These are phyloP conservation scores for Metarhizium sp. DNA, from an alignment of 2,329 filamentous ascomycete species.

Conservation along the genomic window DNA sequence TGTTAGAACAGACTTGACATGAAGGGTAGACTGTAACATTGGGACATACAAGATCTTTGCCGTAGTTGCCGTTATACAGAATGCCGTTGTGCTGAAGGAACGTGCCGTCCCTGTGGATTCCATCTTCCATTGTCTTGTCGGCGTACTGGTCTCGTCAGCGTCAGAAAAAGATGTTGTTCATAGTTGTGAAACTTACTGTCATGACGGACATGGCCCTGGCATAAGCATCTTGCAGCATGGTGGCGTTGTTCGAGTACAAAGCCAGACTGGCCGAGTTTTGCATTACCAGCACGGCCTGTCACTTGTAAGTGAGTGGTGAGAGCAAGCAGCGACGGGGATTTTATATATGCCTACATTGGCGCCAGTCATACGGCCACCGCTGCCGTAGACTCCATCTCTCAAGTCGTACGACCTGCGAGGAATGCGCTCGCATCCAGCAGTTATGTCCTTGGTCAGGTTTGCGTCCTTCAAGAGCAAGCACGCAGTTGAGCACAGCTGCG, in stretches of 20 bases:
- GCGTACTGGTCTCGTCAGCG: slow-evolving; percentile 6
- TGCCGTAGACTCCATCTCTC: slow-evolving; percentile 11
- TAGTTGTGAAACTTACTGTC: slow-evolving; percentile 5
- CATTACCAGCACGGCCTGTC: slow-evolving; percentile 13
- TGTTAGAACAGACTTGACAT: neutral
- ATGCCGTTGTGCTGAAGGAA: slow-evolving; percentile 15
- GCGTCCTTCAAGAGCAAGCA: slow-evolving; percentile 12
- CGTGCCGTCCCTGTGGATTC: slow-evolving; percentile 15
- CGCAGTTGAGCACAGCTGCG: slow-evolving; percentile 12
- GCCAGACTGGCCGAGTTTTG: slow-evolving; percentile 14
- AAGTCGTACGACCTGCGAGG: slow-evolving; percentile 12
- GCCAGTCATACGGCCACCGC: slow-evolving; percentile 11
- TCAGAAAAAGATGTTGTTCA: neutral
- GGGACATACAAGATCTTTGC: slow-evolving; percentile 12
- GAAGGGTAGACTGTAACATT: neutral
- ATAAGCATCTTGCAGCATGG: slow-evolving; percentile 11
- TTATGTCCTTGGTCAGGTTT: slow-evolving; percentile 8
- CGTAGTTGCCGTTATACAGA: slow-evolving; percentile 16
- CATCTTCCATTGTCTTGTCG: slow-evolving; percentile 9
- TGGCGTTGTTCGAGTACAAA: slow-evolving; percentile 12
- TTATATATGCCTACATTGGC: slow-evolving; percentile 10
- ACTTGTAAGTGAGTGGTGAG: neutral
- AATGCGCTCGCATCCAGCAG: slow-evolving; percentile 12
- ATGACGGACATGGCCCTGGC: slow-evolving; percentile 11
- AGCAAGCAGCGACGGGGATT: neutral